These are phyloP conservation scores for Digitaria exilis DNA, from an alignment of 202 grass and related monocot species.

Conservation along the genomic window DNA sequence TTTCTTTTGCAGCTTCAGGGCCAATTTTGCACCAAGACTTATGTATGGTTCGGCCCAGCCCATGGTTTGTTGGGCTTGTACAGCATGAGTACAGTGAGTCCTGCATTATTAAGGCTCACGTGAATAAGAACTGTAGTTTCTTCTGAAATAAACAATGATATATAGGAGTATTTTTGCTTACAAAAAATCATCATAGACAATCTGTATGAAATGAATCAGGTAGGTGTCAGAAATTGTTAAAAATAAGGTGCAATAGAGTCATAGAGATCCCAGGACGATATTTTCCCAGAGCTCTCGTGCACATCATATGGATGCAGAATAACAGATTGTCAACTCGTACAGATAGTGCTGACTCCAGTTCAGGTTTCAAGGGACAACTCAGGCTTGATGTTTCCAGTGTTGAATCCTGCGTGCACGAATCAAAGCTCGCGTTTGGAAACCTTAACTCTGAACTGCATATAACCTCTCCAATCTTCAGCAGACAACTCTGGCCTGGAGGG, in stretches of 20 bases:
- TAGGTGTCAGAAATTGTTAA: background rate
- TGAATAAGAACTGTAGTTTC: background rate
- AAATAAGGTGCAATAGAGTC: background rate
- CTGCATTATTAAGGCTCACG: background rate
- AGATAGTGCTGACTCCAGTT: background rate
- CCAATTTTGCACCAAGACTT: background rate
- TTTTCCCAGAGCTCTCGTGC: background rate
- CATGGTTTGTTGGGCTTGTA: background rate
- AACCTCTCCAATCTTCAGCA: slow-evolving; percentile 1
- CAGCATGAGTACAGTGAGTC: background rate
- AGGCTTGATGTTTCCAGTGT: background rate
- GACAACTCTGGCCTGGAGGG: background rate
- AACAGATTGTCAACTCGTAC: background rate
- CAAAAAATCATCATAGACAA: background rate
- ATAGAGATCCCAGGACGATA: background rate
- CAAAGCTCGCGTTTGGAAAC: background rate
- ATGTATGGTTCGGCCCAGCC: background rate
- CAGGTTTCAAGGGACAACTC: background rate
- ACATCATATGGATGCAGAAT: slow-evolving; percentile 18
- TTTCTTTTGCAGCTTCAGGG: background rate
- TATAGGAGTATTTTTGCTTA: no score
- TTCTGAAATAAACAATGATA: background rate
- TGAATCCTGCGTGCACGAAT: slow-evolving; percentile 5
- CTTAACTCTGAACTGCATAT: background rate
- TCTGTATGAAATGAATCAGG: background rate